Base-by-base conservation (phyloP, 805 yeast genomes). In the Kodamaea neixiangensis region DNA sequence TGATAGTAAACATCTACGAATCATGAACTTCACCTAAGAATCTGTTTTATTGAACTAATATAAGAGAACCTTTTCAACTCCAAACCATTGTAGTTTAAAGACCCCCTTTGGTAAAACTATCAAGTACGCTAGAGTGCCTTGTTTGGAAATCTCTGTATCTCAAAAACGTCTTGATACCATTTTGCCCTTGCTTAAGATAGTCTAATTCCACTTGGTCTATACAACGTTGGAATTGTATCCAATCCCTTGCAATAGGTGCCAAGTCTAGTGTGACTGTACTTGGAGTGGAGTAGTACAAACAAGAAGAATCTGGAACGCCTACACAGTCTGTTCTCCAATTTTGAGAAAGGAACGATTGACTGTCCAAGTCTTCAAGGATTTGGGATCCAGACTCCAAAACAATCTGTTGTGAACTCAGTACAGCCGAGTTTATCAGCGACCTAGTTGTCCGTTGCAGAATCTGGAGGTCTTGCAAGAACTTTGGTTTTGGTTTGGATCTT, bases 251-350 rank as follows among this genome's bases (percentile, higher is more conserved):
- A 44, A 53, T 52, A 4, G 77, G 75, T 5, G 68, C 61, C 20
- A 74, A 46, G 15, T 74, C 78, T 3, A 58, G 42, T 1, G 63
- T 41, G 48, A 65, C 66, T n/a, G 71, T 59, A 2, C 54, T 52
- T 0, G 54, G 64, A 5, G 66, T 39, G 31, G 69, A 52, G 49
- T 64, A 54, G 46, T 60, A 54, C 25, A 64, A 54, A n/a, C 65
- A 52, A 5, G 78, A 73, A 2, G 59, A 50, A 5, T 73, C 78
- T 13, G 73, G 65, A 10, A 71, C 55, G 0, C 75, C 77, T 9
- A 60, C 41, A 17, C 41, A 47, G 1, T 61, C 69, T 6, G 59
- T 51, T 7, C 17, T 52, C 57, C 61, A 55, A 44, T 17, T 52
- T 47, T 22, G 43, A 44, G 20, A 22, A 11, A 38, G 14, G 3